Base-by-base conservation (phyloP, 1,139 yeast genomes). In the Hanseniaspora uvarum region DNA sequence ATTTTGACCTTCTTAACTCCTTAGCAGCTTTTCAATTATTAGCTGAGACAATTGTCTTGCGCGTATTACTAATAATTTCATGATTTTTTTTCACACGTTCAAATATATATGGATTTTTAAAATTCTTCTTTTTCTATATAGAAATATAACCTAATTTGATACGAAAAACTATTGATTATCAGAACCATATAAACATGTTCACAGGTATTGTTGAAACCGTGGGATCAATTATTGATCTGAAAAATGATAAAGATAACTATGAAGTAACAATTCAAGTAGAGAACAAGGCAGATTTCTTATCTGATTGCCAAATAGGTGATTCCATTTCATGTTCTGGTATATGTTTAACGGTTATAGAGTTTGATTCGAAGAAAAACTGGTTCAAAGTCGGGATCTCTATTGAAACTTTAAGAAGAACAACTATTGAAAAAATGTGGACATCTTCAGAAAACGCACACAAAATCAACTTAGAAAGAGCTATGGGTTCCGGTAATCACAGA, bases 331-430 rank as follows among this genome's bases (percentile, higher is more conserved):
- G 92, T 46, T 86, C 87, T 65, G 98, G 98, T 14, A 83, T 68
- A 0, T 92, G 99, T 67, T 73, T 92, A 50, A 94, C 99, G 0
- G 96, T 92, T n/a, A 88, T 95, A 0, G 89, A 83, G 61, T 88
- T 86, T 62, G 66, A 65, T 56, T 38, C 60, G 0, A 28, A n/a
- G 3, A 28, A 43, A 10, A 75, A 73, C 57, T 71, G 71, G 5
- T 92, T 92, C 73, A 87, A 85, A 65, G 94, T 89, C 4, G 98
- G 98, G 0, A 73, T 94, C 34, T 86, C 96, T 0, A 95, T 95
- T 6, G 99, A 92, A 66, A 89, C 98, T 0, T 73, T 92, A 52
- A 79, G 88, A 57, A 75, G 94, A 58, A 81, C 95, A 4, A 83
- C 85, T 60, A 71, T 92, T 54, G 94, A 92, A 0, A 68, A 68